Evolutionary conservation across 768 basidiomycete genomes (phyloP).

Genomic region (Tricholoma hemisulphureum): DNA sequence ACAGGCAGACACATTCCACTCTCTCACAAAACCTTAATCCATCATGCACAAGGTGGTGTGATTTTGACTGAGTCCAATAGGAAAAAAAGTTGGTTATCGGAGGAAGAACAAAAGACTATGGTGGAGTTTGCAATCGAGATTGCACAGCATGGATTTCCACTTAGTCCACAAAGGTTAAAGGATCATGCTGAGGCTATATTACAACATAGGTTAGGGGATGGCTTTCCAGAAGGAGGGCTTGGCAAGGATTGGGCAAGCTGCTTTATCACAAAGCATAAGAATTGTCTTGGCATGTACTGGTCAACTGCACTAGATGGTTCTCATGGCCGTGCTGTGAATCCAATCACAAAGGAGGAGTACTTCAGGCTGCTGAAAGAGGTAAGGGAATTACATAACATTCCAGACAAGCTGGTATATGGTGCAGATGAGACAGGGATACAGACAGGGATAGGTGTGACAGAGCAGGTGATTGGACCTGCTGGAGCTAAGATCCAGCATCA

Average conservation of each 20-base stretch:
- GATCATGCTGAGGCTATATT: conserved; percentile 28
- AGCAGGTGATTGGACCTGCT: conserved; percentile 27
- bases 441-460: conserved; percentile 1
- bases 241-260: neutral
- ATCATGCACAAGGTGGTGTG: neutral
- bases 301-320: no score
- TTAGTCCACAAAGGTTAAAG: conserved; percentile 14
- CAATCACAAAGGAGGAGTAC: no score
- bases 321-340: no score
- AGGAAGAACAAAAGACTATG: conserved; percentile 26
- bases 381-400: neutral
- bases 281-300: conserved; percentile 22
- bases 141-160: no score
- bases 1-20: neutral
- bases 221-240: no score
- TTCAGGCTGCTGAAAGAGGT: conserved; percentile 28
- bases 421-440: conserved; percentile 19
- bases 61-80: conserved; percentile 8
- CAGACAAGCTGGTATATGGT: conserved; percentile 18
- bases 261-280: conserved; percentile 2
- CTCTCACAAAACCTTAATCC: neutral
- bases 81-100: conserved; percentile 25
- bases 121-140: conserved; percentile 28
- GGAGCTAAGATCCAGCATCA: conserved; percentile 20
- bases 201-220: conserved; percentile 4